These are phyloP conservation scores for Candida sp. DNA, from an alignment of 1,139 yeast species.

Conservation along the genomic window DNA sequence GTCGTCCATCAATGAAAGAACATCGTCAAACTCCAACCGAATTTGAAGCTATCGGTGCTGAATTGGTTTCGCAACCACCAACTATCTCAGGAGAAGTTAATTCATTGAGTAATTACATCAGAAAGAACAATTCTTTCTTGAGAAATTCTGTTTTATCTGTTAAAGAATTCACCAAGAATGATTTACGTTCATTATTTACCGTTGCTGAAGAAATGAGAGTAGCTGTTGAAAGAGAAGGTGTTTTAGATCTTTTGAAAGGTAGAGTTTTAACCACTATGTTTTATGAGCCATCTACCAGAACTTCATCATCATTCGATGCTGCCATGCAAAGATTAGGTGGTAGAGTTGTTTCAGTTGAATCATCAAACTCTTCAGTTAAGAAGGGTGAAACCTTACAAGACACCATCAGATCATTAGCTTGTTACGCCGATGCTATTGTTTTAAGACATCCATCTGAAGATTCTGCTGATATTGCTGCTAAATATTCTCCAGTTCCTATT, in stretches of 20 bases:
- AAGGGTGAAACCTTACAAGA: slow-evolving; percentile 99
- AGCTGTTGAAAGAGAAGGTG: slow-evolving; percentile 96
- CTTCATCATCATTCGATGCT: slow-evolving; percentile 94
- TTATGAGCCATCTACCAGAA: slow-evolving; percentile 98
- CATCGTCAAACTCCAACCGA: slow-evolving; percentile 28
- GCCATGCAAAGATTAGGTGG: slow-evolving; percentile 99
- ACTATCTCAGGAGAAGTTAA: slow-evolving; percentile 69
- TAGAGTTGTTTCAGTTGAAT: slow-evolving; percentile 84
- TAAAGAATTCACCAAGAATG: slow-evolving; percentile 79
- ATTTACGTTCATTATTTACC: slow-evolving; percentile 88
- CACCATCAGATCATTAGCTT: slow-evolving; percentile 90
- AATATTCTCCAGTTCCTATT: slow-evolving; percentile 95
- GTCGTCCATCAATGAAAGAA: slow-evolving; percentile 44
- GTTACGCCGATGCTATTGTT: slow-evolving; percentile 96
- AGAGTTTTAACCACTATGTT: slow-evolving; percentile 92
- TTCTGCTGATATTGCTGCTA: slow-evolving; percentile 92
- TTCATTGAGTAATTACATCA: slow-evolving; percentile 72
- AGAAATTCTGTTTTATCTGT: slow-evolving; percentile 88
- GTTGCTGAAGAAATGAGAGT: slow-evolving; percentile 98
- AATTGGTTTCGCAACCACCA: slow-evolving; percentile 73
- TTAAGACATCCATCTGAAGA: slow-evolving; percentile 94
- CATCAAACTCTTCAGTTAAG: slow-evolving; percentile 85
- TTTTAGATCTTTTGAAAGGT: slow-evolving; percentile 84
- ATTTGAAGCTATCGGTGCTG: slow-evolving; percentile 62
- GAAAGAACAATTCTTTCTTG: slow-evolving; percentile 83